Evolutionary conservation across 305 asterid species (phyloP).

Genomic region (Rubia tinctorum): DNA sequence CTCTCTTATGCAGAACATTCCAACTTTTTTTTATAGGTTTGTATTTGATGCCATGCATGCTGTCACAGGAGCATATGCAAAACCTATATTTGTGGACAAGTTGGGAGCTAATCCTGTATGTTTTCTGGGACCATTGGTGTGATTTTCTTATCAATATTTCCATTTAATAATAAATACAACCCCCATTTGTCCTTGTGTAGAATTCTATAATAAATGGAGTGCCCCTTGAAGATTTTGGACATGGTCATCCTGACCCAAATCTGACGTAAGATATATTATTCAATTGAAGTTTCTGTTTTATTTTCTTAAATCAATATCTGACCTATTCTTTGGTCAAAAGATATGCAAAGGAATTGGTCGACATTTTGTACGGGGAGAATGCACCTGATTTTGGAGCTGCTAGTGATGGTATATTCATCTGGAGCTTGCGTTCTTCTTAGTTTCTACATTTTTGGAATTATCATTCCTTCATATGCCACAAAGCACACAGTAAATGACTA

Average conservation of each 20-base stretch:
- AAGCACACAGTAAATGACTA: background rate
- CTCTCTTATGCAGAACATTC: constrained; percentile 2
- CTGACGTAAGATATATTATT: constrained; percentile 64
- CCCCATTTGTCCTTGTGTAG: constrained; percentile 31
- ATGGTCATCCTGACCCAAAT: constrained; percentile 99
- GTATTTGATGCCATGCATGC: constrained; percentile 98
- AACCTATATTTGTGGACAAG: constrained; percentile 92
- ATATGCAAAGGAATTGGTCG: constrained; percentile 93
- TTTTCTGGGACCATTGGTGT: constrained; percentile 1
- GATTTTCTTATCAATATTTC: background rate
- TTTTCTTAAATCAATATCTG: constrained; percentile 19
- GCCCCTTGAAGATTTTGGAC: constrained; percentile 96
- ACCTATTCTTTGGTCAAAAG: constrained; percentile 37
- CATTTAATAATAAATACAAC: constrained; percentile 11
- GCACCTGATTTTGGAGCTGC: constrained; percentile 99
- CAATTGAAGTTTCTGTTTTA: constrained; percentile 13
- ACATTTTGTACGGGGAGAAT: constrained; percentile 66
- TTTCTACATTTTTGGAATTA: background rate
- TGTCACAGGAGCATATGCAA: constrained; percentile 98
- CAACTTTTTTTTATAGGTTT: constrained; percentile 55
- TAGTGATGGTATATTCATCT: constrained; percentile 72
- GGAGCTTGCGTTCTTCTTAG: constrained; percentile 2
- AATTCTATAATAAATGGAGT: constrained; percentile 78
- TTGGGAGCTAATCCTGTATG: constrained; percentile 83
- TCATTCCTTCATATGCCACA: background rate